Evolutionary conservation across 1,284 basidiomycete genomes (phyloP), one percentile per base, ranked within the genome.

Genomic region (Melanopsichium pennsylvanicum): DNA sequence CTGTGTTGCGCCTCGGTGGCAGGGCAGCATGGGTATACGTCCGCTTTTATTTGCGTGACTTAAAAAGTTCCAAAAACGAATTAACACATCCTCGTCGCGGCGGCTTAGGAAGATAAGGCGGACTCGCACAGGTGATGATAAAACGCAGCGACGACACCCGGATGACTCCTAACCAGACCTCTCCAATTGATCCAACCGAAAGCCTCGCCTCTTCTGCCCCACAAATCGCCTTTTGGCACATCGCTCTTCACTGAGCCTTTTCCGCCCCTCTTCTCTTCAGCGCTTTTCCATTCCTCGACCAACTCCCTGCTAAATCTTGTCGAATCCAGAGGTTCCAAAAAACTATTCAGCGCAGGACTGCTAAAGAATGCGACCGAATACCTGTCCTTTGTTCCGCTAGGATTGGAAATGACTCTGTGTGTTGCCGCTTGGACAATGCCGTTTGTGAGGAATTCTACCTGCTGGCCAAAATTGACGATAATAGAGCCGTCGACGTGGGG

Each of bases 401-500:
- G 59, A 10, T 63, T 41, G 6, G 59, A 59, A 4, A 67, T 34
- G 8, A 78, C 76, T 5, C 76, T 62, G 22, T 76, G 76, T 3
- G 74, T 72, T 7, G 76, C 76, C 15, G 74, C 68, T 26, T 68
- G 66, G 11, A 78, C 58, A 33, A 70, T 61, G 22, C 74, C 70
- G 27, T 55, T 51, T 25, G 64, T 67, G 4, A 76, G 45, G 19
- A 52, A 48, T 35, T 78, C 76, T 18, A 78, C 55, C 33, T 78
- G 76, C 41, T 78, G 76, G n/a, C 76, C 76, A 35, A 74, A 72
- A 37, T 78, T 78, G 62, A 76, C 72, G 33, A 78, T 59, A 26
- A 72, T 64, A 18, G 42, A 35, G 23, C 47, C 36, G 13, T 54
- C 34, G 5, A 64, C 45, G 51, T 64, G 57, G 0, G 72, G 74